A percentile compares a stretch with the other conserved stretches of the same genome.
Evolutionary conservation across 148 eudicot species (phyloP).

Genomic region (Limonium bicolor): DNA sequence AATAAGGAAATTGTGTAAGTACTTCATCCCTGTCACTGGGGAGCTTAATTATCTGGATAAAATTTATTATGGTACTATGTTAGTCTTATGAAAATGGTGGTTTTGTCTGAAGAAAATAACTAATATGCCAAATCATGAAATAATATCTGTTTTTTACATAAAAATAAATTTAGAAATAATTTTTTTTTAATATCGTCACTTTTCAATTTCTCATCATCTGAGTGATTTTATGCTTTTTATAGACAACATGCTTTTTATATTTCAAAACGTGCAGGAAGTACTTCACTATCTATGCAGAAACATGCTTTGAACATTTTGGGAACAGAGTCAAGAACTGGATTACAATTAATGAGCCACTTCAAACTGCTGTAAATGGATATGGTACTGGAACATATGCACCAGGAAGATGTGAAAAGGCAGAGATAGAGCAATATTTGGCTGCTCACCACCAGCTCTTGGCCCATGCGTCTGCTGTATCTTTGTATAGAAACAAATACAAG

Average conservation of each 20-base stretch:
- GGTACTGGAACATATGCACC: slow-evolving; percentile 57
- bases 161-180: no score
- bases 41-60: no score
- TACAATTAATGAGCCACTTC: slow-evolving; percentile 80
- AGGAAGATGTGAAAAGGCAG: slow-evolving; percentile 43
- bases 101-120: no score
- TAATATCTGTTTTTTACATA: no score
- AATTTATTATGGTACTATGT: no score
- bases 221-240: no score
- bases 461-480: slow-evolving; percentile 60
- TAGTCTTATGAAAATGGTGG: no score
- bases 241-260: no score
- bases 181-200: no score
- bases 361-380: slow-evolving; percentile 61
- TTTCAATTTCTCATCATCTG: no score
- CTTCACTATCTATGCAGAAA: slow-evolving; percentile 69
- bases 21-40: no score
- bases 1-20: slow-evolving; percentile 58
- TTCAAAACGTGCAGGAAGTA: slow-evolving; percentile 82
- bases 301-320: slow-evolving; percentile 70
- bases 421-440: slow-evolving; percentile 44
- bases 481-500: slow-evolving; percentile 52
- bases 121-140: no score
- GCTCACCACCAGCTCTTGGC: slow-evolving; percentile 76
- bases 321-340: slow-evolving; percentile 84